Evolutionary conservation across 768 basidiomycete genomes (phyloP).

Genomic region (Lactarius akahatsu): DNA sequence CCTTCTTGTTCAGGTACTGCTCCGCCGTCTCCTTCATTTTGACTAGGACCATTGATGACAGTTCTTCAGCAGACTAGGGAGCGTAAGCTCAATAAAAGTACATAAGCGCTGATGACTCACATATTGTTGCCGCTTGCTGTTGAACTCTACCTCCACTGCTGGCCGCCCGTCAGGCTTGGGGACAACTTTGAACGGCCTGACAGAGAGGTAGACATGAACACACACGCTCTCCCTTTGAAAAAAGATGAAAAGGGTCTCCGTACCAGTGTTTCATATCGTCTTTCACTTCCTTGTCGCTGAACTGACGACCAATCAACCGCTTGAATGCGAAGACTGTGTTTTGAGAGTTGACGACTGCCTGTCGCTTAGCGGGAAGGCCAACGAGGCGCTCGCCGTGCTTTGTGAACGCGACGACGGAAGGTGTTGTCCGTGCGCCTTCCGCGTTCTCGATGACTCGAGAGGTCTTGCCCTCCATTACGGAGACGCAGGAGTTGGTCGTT

Average conservation of each 20-base stretch:
- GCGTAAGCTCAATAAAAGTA: constrained; percentile 10
- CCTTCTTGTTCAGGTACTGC: constrained; percentile 86
- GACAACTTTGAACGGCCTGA: constrained; percentile 81
- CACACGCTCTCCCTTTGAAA: background rate
- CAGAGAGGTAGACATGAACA: background rate
- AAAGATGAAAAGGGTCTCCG: constrained; percentile 26
- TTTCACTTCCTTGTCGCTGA: constrained; percentile 90
- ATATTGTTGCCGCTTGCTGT: constrained; percentile 76
- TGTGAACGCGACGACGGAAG: constrained; percentile 97
- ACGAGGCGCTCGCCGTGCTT: constrained; percentile 97
- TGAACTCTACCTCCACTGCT: constrained; percentile 81
- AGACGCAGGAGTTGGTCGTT: constrained; percentile 88
- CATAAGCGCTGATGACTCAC: constrained; percentile 46
- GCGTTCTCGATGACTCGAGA: constrained; percentile 96
- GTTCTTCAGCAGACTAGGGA: constrained; percentile 74
- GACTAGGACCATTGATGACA: constrained; percentile 81
- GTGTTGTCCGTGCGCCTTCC: constrained; percentile 96
- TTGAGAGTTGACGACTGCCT: constrained; percentile 91
- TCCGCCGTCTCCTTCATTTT: constrained; percentile 99
- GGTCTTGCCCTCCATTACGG: constrained; percentile 94
- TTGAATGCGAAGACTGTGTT: constrained; percentile 96
- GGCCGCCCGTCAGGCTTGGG: constrained; percentile 71
- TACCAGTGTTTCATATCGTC: constrained; percentile 86
- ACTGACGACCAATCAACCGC: constrained; percentile 92
- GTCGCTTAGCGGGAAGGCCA: constrained; percentile 95